Percentiles rank a stretch among this genome's conserved stretches.
Conservation (phyloP, 2,329 filamentous ascomycete genomes). For the Phialemoniopsis sp. region DNA sequence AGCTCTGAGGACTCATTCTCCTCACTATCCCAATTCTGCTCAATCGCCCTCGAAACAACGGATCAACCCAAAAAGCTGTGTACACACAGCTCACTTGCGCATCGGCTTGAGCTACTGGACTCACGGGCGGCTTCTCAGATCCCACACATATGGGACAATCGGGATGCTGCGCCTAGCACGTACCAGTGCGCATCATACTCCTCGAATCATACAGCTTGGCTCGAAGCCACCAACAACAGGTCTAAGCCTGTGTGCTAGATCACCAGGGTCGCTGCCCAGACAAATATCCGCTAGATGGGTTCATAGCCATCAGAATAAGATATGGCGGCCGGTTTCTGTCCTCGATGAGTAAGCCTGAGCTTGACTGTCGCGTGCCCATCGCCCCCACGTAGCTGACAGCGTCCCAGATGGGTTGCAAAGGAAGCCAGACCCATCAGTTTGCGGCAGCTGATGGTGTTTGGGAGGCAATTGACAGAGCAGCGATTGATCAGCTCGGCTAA, state of each 20-base stretch:
- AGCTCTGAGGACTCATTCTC: too few species aligned
- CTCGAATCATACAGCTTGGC: too few species aligned
- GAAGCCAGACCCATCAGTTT: conserved; percentile 94
- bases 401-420: conserved; percentile 78
- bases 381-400: not conserved
- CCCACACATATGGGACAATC: too few species aligned
- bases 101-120: too few species aligned
- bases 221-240: not conserved
- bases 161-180: too few species aligned
- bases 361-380: not conserved
- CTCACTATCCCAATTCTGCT: too few species aligned
- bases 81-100: too few species aligned
- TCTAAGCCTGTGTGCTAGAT: not conserved
- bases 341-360: conserved; percentile 54
- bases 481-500: conserved; percentile 92
- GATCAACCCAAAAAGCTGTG: too few species aligned
- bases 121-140: too few species aligned
- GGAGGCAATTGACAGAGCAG: conserved; percentile 83
- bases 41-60: too few species aligned
- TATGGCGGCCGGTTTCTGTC: conserved; percentile 61
- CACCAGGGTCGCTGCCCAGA: conserved; percentile 3
- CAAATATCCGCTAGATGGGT: conserved; percentile 16
- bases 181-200: too few species aligned
- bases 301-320: conserved; percentile 21
- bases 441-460: conserved; percentile 95